Evolutionary conservation across 352 stramenopile species (phyloP).

Genomic region (Phytopythium montanum): DNA sequence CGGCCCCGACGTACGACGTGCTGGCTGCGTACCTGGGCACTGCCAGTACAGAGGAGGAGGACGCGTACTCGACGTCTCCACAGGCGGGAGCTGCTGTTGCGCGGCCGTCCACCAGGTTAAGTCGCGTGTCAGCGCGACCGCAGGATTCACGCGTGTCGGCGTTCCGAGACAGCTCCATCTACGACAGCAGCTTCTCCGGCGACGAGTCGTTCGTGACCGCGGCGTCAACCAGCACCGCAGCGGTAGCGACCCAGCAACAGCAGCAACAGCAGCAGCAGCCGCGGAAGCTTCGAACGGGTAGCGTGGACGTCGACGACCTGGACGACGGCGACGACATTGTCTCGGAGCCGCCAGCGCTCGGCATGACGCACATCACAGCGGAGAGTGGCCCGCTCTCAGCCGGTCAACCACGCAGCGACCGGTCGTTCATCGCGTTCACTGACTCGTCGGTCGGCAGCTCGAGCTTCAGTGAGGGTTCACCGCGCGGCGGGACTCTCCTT

Average conservation of each 20-base stretch:
- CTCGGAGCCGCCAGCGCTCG: slow-evolving; percentile 8
- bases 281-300: slow-evolving; percentile 24
- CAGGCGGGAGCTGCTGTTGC: slow-evolving; percentile 5
- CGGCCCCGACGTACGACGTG: slow-evolving; percentile 29
- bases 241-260: slow-evolving; percentile 3
- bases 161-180: slow-evolving; percentile 18
- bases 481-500: not conserved
- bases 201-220: slow-evolving; percentile 6
- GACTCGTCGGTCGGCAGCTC: slow-evolving; percentile 28
- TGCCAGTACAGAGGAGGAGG: slow-evolving; percentile 18
- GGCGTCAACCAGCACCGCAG: not conserved
- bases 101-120: not conserved
- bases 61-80: slow-evolving; percentile 18
- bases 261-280: slow-evolving; percentile 3
- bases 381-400: not conserved
- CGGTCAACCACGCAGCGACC: slow-evolving; percentile 20
- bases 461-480: not conserved
- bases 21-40: slow-evolving; percentile 36
- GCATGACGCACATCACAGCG: slow-evolving; percentile 7
- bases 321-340: slow-evolving; percentile 24
- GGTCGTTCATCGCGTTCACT: slow-evolving; percentile 39
- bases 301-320: slow-evolving; percentile 30
- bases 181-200: slow-evolving; percentile 8
- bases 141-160: slow-evolving; percentile 13
- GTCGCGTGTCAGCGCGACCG: not conserved